Conservation (phyloP, 2,329 filamentous ascomycete genomes). For the Leptographium radiaticola region DNA sequence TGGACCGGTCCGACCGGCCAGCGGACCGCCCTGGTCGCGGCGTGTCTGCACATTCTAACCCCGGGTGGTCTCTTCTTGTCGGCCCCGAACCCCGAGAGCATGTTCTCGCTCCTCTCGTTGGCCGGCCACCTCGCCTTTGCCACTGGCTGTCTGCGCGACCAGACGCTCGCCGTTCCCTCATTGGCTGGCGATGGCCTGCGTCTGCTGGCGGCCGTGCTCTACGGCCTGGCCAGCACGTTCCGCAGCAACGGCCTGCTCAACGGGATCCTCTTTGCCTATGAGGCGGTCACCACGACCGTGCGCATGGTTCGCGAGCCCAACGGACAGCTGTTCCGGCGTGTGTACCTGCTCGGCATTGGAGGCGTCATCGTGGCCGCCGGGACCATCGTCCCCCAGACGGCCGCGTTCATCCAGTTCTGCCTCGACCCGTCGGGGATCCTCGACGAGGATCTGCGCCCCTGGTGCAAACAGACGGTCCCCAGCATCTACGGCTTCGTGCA, state of each 20-base stretch:
- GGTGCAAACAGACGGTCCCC: conserved; percentile 63
- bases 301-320: conserved; percentile 24
- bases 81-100: conserved; percentile 70
- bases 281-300: conserved; percentile 31
- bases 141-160: conserved; percentile 22
- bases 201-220: conserved; percentile 50
- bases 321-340: conserved; percentile 31
- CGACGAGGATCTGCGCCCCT: conserved; percentile 38
- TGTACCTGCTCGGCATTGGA: conserved; percentile 48
- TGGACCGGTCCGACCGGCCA: conserved; percentile 6
- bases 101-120: conserved; percentile 69
- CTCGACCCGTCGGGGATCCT: conserved; percentile 13
- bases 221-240: conserved; percentile 60
- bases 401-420: conserved; percentile 67
- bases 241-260: conserved; percentile 81
- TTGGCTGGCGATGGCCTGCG: conserved; percentile 33
- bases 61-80: conserved; percentile 85
- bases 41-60: conserved; percentile 67
- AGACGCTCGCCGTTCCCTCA: conserved; percentile 18
- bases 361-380: conserved; percentile 57
- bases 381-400: conserved; percentile 55
- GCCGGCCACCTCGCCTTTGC: conserved; percentile 58
- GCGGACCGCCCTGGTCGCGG: conserved; percentile 45
- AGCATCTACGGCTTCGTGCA: conserved; percentile 92
- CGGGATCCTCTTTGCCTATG: conserved; percentile 60